Evolutionary conservation across 2,329 filamentous ascomycete species (phyloP), one percentile per base, ranked within the genome.

Genomic region (Penicillium nordicum): DNA sequence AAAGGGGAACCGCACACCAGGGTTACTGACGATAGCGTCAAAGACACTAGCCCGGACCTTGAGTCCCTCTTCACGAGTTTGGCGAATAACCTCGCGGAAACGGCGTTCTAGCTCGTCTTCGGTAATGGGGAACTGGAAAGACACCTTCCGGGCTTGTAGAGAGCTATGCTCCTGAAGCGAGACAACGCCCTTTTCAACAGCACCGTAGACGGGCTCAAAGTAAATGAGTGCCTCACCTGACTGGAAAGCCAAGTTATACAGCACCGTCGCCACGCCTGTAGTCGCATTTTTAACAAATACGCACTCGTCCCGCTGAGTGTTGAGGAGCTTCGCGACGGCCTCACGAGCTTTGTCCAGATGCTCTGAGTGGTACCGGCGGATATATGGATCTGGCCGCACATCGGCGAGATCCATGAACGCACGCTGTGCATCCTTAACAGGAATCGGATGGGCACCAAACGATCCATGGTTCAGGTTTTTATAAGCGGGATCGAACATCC

Each of bases 241-340:
- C 37, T 83, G 72, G 80, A 87, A 96, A 1, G 70, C 68, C 2
- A 97, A 73, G 69, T 88, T 92, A 41, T 88, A 84, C n/a, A 96
- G 81, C 5, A 96, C 84, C 0, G 86, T 89, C 74, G 94, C 93
- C 45, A 76, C 67, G 53, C 74, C 76, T 0, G 83, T 87, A 0
- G 90, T 95, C 12, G 92, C 90, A 70, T 97, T 97, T 55, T 83
- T 78, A 0, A 96, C 85, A 61, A 95, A 87, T 0, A 96, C 91
- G 38, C 89, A 77, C 10, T 86, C 85, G 10, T 87, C 80, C 1
- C 78, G 68, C 0, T 87, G 85, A 0, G 83, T 87, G 58, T 89
- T 83, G 58, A 97, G 76, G 23, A 90, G 67, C 25, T 77, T 70
- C 1, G 89, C 88, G 5, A 92, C 76, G 3, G 86, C 86, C 36